Conservation (phyloP, 306 rosid species). For the Oemleria cerasiformis region DNA sequence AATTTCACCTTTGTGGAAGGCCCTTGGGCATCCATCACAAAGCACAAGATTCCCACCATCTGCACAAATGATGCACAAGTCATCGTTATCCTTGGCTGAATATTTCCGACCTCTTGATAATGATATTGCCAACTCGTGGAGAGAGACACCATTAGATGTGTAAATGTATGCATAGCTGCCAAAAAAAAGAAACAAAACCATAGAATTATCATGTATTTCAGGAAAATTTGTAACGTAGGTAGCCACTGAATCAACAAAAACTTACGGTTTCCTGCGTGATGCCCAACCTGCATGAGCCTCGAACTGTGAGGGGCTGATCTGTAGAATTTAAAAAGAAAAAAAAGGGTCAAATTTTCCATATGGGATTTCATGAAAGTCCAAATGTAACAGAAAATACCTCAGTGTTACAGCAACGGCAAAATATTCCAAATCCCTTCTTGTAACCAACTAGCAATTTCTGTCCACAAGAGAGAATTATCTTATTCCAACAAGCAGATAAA, state of each 20-base stretch:
- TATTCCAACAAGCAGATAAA: slow-evolving; percentile 4
- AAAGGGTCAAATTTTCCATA: slow-evolving; percentile 15
- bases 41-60: slow-evolving; percentile 94
- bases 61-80: slow-evolving; percentile 87
- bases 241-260: slow-evolving; percentile 26
- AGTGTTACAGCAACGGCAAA: slow-evolving; percentile 85
- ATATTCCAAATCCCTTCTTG: slow-evolving; percentile 80
- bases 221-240: not conserved
- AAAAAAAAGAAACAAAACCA: slow-evolving; percentile 33
- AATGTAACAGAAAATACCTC: slow-evolving; percentile 51
- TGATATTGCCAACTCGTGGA: slow-evolving; percentile 84
- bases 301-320: slow-evolving; percentile 96
- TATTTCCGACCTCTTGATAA: slow-evolving; percentile 82
- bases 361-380: slow-evolving; percentile 22
- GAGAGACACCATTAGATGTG: slow-evolving; percentile 92
- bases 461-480: slow-evolving; percentile 24
- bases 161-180: slow-evolving; percentile 94
- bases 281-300: slow-evolving; percentile 99
- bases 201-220: slow-evolving; percentile 19
- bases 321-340: slow-evolving; percentile 36
- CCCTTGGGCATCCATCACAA: slow-evolving; percentile 98
- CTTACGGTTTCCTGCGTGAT: slow-evolving; percentile 95
- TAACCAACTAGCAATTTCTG: slow-evolving; percentile 96
- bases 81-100: slow-evolving; percentile 83
- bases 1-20: slow-evolving; percentile 85